Percentiles rank a stretch among this genome's conserved stretches.
Conservation (phyloP, 345 rosid genomes). For the Corchorus olitorius region DNA sequence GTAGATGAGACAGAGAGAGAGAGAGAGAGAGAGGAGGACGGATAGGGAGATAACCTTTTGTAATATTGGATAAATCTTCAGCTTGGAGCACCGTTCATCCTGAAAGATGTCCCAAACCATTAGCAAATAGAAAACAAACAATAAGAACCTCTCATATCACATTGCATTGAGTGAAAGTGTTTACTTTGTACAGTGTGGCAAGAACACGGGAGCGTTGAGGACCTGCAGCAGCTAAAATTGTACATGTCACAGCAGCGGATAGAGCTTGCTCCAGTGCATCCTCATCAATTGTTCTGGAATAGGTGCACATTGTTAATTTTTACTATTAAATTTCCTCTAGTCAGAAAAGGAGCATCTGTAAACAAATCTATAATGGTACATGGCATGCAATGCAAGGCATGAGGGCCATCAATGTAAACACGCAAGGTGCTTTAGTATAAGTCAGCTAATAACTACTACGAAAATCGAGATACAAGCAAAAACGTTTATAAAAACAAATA, state of each 20-base stretch:
- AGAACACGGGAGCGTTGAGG: constrained; percentile 97
- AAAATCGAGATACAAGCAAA: background rate
- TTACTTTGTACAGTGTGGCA: constrained; percentile 86
- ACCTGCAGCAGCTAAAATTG: constrained; percentile 96
- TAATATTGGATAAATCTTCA: constrained; percentile 91
- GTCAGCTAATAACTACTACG: background rate
- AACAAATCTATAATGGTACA: background rate
- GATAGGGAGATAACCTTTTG: constrained; percentile 65
- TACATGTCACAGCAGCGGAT: constrained; percentile 95
- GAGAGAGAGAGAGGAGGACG: background rate
- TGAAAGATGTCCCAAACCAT: constrained; percentile 40
- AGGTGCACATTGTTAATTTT: background rate
- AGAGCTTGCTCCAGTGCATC: constrained; percentile 93
- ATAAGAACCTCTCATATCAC: background rate
- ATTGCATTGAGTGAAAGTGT: constrained; percentile 1
- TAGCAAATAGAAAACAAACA: constrained; percentile 1
- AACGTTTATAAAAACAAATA: background rate
- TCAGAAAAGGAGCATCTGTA: background rate
- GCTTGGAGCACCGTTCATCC: constrained; percentile 97
- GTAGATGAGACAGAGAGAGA: background rate
- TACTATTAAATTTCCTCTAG: background rate
- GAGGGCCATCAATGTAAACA: background rate
- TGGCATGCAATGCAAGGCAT: background rate
- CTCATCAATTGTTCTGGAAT: constrained; percentile 80
- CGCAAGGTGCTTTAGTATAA: background rate